Base-by-base conservation (phyloP, 768 basidiomycete species). In the Boletus subcaerulescens region DNA sequence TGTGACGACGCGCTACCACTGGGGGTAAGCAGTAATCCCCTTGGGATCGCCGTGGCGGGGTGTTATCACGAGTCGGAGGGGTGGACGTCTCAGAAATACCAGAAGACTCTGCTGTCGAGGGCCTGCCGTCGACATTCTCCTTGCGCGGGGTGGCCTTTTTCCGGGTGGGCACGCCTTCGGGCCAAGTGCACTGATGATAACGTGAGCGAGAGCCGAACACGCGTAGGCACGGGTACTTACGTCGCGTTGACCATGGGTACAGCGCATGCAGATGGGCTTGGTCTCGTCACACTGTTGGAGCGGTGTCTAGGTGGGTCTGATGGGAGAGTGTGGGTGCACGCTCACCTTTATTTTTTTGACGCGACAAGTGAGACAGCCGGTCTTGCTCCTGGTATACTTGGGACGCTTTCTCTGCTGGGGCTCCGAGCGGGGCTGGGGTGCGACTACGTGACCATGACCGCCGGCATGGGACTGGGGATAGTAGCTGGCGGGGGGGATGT, bases 351-450 rank as follows among this genome's bases (percentile, higher is more conserved):
- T 92, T 79, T 96, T 91, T 79, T 95, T 94, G 58, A 85, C 83
- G 63, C 94, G 82, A 80, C 94, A 98, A 41, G 91, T 94, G 68
- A 96, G 74, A 69, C 94, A 98, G 22, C 94, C 94, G 1, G 93
- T 93, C 76, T 96, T 94, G 73, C 90, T 92, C 63, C 94, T 83
- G 58, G 91, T 93, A 64, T 95, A 95, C 77, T 97, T 97, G 46
- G 91, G 91, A 35, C 91, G 86, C 69, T 91, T 91, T 55, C 90
- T 81, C 63, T 77, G 75, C n/a, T 80, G 77, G 15, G 77, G 64
- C 24, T 77, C 87, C 35, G 71, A 73, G 48, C 80, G 78, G 50
- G 79, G 70, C 22, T 77, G 76, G 4, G 79, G 74, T 12, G 77
- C 67, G 0, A 80, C 75, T 43, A 79, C 71, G 57, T 86, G 83